Conservation (phyloP, 352 stramenopile genomes). For the Phytophthora megakarya region DNA sequence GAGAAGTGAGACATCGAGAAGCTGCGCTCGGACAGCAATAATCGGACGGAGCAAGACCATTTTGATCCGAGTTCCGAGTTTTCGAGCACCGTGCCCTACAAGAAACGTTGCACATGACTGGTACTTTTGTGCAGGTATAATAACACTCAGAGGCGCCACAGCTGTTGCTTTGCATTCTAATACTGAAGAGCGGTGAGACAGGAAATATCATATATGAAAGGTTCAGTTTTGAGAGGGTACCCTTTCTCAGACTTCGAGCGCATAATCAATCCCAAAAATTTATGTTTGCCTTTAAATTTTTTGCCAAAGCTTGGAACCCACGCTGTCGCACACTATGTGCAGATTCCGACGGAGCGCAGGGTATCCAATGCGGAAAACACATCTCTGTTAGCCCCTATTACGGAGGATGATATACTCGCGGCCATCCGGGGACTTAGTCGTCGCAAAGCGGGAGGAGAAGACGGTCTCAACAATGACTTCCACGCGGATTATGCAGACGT, state of each 20-base stretch:
- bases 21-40: conserved; percentile 6
- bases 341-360: not conserved
- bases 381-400: not conserved
- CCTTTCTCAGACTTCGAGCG: not conserved
- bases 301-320: too few relatives aligned
- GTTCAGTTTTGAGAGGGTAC: not conserved
- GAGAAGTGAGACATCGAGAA: not conserved
- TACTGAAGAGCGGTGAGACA: not conserved
- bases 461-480: not conserved
- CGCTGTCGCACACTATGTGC: not conserved
- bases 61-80: too few relatives aligned
- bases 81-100: not conserved
- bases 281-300: too few relatives aligned
- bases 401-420: not conserved
- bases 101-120: not conserved
- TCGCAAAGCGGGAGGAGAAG: not conserved
- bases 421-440: not conserved
- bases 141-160: not conserved
- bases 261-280: not conserved
- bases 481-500: not conserved
- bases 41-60: conserved; percentile 25
- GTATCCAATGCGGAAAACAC: not conserved
- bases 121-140: not conserved
- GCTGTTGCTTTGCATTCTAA: not conserved
- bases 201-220: not conserved